Conservation (phyloP, 257 asterid genomes). For the Solanum peruvianum region DNA sequence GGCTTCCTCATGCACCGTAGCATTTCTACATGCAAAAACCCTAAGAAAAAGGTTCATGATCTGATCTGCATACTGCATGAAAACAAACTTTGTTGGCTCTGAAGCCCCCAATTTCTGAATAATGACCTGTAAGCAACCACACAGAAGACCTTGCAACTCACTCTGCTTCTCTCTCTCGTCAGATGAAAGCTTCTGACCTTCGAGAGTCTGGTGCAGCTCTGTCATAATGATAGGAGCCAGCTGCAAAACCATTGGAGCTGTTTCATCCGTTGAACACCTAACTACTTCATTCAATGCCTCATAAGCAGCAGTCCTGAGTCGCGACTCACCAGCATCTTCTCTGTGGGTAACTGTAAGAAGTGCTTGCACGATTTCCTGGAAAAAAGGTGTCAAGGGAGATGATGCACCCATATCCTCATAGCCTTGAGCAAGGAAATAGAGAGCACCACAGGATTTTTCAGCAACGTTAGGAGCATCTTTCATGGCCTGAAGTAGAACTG, state of each 20-base stretch:
- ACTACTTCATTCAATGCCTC: conserved; percentile 85
- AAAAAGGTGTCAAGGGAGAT: conserved; percentile 67
- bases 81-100: conserved; percentile 47
- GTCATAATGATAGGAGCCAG: conserved; percentile 70
- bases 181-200: conserved; percentile 59
- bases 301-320: conserved; percentile 71
- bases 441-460: conserved; percentile 86
- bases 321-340: conserved; percentile 78
- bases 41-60: conserved; percentile 63
- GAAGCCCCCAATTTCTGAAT: conserved; percentile 65
- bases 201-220: conserved; percentile 71
- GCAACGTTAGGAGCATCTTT: conserved; percentile 77
- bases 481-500: conserved; percentile 81
- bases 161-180: conserved; percentile 72
- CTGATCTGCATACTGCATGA: conserved; percentile 74
- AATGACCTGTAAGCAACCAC: conserved; percentile 76
- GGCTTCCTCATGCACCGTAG: conserved; percentile 91
- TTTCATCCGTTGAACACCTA: conserved; percentile 67
- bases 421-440: conserved; percentile 68
- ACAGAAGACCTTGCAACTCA: conserved; percentile 74
- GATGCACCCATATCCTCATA: conserved; percentile 52
- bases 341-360: conserved; percentile 63
- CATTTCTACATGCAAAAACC: conserved; percentile 74
- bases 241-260: conserved; percentile 60
- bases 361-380: conserved; percentile 68